Percentiles rank a stretch among this genome's conserved stretches.
Conservation (phyloP, 768 basidiomycete genomes). For the Kwoniella bestiolae region DNA sequence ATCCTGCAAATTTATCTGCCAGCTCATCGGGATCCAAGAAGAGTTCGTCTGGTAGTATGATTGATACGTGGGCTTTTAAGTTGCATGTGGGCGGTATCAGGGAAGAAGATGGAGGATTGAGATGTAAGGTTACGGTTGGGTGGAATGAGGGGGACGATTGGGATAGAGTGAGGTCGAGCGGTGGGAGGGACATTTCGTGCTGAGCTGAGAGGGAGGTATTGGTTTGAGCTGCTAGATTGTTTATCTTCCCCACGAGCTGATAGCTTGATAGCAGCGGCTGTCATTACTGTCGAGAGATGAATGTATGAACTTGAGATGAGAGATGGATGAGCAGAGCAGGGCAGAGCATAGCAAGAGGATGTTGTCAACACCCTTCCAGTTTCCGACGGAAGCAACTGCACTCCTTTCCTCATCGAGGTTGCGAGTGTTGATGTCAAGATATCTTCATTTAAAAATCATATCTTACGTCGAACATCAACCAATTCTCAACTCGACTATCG, state of each 20-base stretch:
- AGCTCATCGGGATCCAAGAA: conserved; percentile 42
- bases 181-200: background rate
- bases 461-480: background rate
- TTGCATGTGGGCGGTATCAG: background rate
- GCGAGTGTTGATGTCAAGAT: too few relatives aligned
- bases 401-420: background rate
- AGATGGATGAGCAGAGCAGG: too few relatives aligned
- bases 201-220: background rate
- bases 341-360: too few relatives aligned
- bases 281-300: background rate
- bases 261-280: too few relatives aligned
- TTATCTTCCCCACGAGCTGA: too few relatives aligned
- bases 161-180: conserved; percentile 7
- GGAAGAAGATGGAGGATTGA: conserved; percentile 20
- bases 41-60: conserved; percentile 32
- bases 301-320: background rate
- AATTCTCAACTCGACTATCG: background rate
- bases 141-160: conserved; percentile 18
- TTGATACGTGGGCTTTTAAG: background rate
- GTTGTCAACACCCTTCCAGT: background rate
- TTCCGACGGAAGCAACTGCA: background rate
- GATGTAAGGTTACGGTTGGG: conserved; percentile 9
- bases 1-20: conserved; percentile 6
- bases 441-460: too few relatives aligned
- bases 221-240: background rate